Percentiles rank a stretch among this genome's conserved stretches.
phyloP scores from a whole-genome alignment of 106 monocot species.

The Apostasia shenzhenica region DNA sequence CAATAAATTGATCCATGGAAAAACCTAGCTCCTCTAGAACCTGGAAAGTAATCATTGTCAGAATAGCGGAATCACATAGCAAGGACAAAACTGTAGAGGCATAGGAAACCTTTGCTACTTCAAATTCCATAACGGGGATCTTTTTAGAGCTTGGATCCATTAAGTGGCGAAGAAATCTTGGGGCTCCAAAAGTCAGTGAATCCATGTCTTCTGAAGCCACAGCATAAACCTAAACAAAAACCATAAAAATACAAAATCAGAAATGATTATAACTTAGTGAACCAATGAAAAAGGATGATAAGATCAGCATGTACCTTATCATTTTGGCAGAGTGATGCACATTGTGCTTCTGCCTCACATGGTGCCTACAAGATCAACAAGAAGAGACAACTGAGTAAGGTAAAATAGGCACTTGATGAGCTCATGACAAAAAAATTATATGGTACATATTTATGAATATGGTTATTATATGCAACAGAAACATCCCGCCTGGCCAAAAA shows the following conservation, averaged over 20 bases:
- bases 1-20: constrained; percentile 93
- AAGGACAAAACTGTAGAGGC: not conserved
- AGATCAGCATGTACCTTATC: constrained; percentile 35
- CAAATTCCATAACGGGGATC: constrained; percentile 87
- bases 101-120: constrained; percentile 55
- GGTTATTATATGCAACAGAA: not conserved
- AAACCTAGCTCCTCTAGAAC: constrained; percentile 72
- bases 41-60: constrained; percentile 17
- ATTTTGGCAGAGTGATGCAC: constrained; percentile 77
- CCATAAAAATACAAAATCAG: not conserved
- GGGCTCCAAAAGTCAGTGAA: constrained; percentile 81
- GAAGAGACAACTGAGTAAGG: not conserved
- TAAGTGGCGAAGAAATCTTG: constrained; percentile 87
- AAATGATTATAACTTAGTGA: not conserved
- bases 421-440: not conserved
- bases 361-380: constrained; percentile 46
- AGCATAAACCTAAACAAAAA: constrained; percentile 59
- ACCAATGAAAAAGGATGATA: not conserved
- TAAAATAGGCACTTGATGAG: not conserved
- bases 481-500: not conserved
- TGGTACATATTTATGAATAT: not conserved
- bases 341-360: constrained; percentile 86
- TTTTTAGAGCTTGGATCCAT: constrained; percentile 88
- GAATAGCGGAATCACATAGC: not conserved
- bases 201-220: constrained; percentile 98